Evolutionary conservation across 192 early-diverging fungal species (phyloP).

Genomic region (Entomortierella chlamydospora): DNA sequence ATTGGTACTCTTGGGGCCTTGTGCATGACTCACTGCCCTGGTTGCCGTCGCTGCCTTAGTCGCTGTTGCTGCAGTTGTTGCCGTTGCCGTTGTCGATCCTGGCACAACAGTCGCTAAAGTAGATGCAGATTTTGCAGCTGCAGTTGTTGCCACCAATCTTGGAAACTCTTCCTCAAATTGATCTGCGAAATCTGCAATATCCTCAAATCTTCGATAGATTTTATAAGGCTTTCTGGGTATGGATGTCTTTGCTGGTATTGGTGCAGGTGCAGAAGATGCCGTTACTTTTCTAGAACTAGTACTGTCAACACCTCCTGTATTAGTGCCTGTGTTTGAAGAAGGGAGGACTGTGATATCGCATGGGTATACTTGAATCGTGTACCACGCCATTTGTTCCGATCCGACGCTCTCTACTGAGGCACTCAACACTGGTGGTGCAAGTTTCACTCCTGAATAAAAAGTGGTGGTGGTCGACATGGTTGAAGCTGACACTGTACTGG

Average conservation of each 20-base stretch:
- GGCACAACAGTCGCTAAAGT: neutral
- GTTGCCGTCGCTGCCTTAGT: neutral
- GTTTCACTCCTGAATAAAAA: slow-evolving; percentile 47
- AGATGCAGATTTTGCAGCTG: neutral
- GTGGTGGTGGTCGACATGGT: slow-evolving; percentile 27
- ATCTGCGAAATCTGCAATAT: slow-evolving; percentile 51
- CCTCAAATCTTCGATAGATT: slow-evolving; percentile 47
- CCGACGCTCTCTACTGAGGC: slow-evolving; percentile 22
- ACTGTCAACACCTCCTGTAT: neutral
- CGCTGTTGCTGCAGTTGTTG: neutral
- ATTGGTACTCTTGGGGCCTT: neutral
- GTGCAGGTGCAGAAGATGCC: neutral
- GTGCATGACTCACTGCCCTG: neutral
- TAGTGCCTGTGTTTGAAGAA: neutral
- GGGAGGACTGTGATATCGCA: slow-evolving; percentile 18
- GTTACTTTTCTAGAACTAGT: neutral
- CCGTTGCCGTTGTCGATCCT: neutral
- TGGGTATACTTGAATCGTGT: slow-evolving; percentile 41
- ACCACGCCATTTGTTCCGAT: slow-evolving; percentile 38
- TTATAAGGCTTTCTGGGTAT: slow-evolving; percentile 41
- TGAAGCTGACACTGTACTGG: neutral
- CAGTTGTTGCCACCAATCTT: neutral
- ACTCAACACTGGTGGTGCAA: slow-evolving; percentile 43
- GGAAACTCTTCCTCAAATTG: slow-evolving; percentile 47
- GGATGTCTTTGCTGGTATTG: slow-evolving; percentile 1